A percentile compares a stretch with the other conserved stretches of the same genome.
phyloP scores from a whole-genome alignment of 1,139 yeast genomes.

The Groenewaldozyma auringiensis region DNA sequence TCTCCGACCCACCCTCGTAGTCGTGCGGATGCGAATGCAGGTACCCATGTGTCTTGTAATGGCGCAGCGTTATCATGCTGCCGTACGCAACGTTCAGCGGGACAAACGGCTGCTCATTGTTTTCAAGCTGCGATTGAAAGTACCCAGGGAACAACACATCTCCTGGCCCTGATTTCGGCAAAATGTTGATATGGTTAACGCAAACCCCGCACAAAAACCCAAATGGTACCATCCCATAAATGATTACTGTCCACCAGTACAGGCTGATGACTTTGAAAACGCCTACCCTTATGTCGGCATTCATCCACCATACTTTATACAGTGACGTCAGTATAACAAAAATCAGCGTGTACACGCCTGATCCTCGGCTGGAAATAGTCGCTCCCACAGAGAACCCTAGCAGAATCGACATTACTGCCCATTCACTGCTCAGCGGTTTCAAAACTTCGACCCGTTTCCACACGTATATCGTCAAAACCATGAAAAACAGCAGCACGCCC shows the following conservation, averaged over 20 bases:
- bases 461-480: conserved; percentile 39
- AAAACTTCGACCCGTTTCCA: conserved; percentile 38
- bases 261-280: conserved; percentile 32
- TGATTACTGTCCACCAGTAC: conserved; percentile 27
- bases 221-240: conserved; percentile 43
- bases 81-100: conserved; percentile 55
- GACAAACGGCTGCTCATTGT: conserved; percentile 36
- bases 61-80: conserved; percentile 58
- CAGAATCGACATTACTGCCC: conserved; percentile 40
- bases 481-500: conserved; percentile 42
- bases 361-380: conserved; percentile 43
- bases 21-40: conserved; percentile 57
- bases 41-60: conserved; percentile 52
- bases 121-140: conserved; percentile 48
- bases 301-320: conserved; percentile 45
- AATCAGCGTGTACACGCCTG: conserved; percentile 45
- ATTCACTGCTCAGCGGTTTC: conserved; percentile 34
- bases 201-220: conserved; percentile 43
- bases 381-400: conserved; percentile 50
- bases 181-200: conserved; percentile 38
- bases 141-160: conserved; percentile 45
- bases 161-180: conserved; percentile 45
- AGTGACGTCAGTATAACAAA: conserved; percentile 43
- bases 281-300: conserved; percentile 48
- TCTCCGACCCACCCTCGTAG: conserved; percentile 40